phyloP scores from a whole-genome alignment of 768 basidiomycete species.

The Lentinula lateritia region DNA sequence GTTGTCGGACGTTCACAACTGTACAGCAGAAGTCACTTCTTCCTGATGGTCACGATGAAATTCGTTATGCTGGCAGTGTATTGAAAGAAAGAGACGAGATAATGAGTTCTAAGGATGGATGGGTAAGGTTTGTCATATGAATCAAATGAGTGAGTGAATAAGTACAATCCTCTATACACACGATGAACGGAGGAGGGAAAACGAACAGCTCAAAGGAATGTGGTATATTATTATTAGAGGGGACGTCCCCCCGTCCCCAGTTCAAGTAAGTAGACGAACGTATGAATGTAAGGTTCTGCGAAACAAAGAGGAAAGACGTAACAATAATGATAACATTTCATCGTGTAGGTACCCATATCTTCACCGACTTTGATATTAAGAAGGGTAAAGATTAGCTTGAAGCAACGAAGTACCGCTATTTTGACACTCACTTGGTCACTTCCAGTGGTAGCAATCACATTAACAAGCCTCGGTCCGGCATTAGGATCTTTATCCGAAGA shows the following conservation, averaged over 20 bases:
- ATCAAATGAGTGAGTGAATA: neutral
- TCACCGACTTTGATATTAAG: conserved; percentile 7
- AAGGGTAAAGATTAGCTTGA: neutral
- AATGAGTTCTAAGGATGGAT: neutral
- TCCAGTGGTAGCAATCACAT: conserved; percentile 18
- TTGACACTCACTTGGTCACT: conserved; percentile 9
- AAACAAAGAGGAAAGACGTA: neutral
- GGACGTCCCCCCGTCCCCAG: too few relatives aligned
- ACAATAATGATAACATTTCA: conserved; percentile 6
- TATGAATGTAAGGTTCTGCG: neutral
- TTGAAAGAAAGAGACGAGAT: neutral
- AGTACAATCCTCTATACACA: neutral
- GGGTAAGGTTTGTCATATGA: neutral
- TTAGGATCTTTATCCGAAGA: conserved; percentile 9
- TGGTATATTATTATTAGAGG: neutral
- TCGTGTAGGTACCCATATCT: conserved; percentile 12
- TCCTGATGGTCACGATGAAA: too few relatives aligned
- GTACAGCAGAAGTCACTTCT: neutral
- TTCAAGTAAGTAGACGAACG: too few relatives aligned
- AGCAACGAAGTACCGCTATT: neutral
- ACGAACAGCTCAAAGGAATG: neutral
- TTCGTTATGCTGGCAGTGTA: too few relatives aligned
- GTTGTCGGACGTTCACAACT: neutral
- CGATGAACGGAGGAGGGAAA: neutral
- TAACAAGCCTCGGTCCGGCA: conserved; percentile 10